phyloP scores from a whole-genome alignment of 1,284 basidiomycete genomes.

The Boletus mariae region DNA sequence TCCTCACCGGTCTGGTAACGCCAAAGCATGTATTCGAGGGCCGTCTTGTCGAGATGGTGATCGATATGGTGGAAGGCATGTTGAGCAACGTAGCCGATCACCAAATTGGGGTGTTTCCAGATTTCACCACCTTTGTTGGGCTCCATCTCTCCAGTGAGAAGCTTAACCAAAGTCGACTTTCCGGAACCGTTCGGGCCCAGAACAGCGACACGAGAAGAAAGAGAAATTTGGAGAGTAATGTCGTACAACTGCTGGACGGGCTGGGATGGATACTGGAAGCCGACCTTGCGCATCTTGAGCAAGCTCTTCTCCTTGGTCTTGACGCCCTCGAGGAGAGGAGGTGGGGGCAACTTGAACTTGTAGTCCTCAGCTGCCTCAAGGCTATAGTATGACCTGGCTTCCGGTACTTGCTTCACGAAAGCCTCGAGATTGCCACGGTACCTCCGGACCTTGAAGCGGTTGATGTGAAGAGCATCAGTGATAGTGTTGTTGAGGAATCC shows the following conservation, averaged over 20 bases:
- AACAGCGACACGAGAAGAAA: conserved; percentile 95
- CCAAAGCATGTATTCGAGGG: conserved; percentile 98
- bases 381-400: conserved; percentile 98
- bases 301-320: conserved; percentile 99
- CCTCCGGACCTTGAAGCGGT: conserved; percentile 98
- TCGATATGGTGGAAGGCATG: conserved; percentile 99
- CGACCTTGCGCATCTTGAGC: conserved; percentile 96
- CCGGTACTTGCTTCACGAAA: conserved; percentile 92
- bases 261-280: conserved; percentile 92
- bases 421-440: conserved; percentile 97
- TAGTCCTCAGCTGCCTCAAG: conserved; percentile 93
- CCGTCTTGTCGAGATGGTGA: conserved; percentile 96
- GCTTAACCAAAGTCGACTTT: conserved; percentile 98
- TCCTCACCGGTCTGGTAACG: conserved; percentile 99
- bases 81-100: conserved; percentile 98
- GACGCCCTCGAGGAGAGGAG: conserved; percentile 96
- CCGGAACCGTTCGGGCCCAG: conserved; percentile 98
- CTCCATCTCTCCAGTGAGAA: conserved; percentile 97
- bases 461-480: conserved; percentile 97
- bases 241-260: conserved; percentile 88
- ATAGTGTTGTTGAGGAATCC: conserved; percentile 98
- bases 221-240: conserved; percentile 93
- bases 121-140: conserved; percentile 94
- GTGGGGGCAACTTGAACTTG: conserved; percentile 95
- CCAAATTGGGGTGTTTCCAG: conserved; percentile 99